Evolutionary conservation across 2,329 filamentous ascomycete species (phyloP).

Genomic region (Phialocephala sp.): DNA sequence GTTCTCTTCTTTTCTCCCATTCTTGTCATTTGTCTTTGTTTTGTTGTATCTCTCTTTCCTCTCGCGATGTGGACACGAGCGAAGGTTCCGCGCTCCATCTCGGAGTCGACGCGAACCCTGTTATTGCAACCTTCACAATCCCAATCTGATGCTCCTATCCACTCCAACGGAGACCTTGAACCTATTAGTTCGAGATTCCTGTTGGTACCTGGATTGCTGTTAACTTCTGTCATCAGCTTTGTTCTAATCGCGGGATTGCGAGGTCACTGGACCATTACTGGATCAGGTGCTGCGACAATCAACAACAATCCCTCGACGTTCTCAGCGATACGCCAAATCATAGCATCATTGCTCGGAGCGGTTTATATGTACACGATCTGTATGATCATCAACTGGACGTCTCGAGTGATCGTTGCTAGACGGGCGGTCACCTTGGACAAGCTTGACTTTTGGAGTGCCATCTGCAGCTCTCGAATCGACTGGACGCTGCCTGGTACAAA

Average conservation of each 20-base stretch:
- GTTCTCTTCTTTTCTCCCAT: neutral
- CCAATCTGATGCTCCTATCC: neutral
- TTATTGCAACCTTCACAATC: neutral
- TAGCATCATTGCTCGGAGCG: neutral
- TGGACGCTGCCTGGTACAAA: neutral
- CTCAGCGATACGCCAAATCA: constrained; percentile 1
- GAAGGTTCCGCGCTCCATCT: neutral
- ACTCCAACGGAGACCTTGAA: neutral
- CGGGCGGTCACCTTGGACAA: neutral
- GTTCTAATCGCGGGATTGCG: neutral
- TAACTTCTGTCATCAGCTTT: constrained; percentile 1
- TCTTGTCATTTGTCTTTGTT: neutral
- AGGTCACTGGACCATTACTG: constrained; percentile 1
- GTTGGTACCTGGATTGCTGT: neutral
- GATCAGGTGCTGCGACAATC: neutral
- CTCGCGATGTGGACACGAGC: neutral
- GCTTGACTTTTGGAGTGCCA: neutral
- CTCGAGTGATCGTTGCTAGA: neutral
- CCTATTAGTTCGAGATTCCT: neutral
- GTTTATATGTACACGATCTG: neutral
- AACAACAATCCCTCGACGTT: constrained; percentile 3
- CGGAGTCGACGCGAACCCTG: neutral
- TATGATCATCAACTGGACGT: constrained; percentile 3
- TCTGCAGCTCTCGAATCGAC: neutral
- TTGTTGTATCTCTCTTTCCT: neutral